Evolutionary conservation across 192 early-diverging fungal genomes (phyloP), one percentile per base, ranked within the genome.

Genomic region (Lobosporangium transversale): DNA sequence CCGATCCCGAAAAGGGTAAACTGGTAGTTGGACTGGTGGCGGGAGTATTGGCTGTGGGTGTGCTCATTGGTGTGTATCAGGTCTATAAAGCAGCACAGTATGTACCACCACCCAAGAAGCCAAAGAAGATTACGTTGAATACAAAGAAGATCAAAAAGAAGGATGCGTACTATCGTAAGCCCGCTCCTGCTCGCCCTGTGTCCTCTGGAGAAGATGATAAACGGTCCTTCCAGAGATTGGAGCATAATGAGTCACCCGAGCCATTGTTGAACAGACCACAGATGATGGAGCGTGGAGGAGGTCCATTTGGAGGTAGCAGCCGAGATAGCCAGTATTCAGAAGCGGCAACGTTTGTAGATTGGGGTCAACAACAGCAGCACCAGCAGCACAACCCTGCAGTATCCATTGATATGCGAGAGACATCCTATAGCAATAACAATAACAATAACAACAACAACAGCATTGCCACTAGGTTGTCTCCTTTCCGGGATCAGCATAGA

Each of bases 61-160:
- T 76, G 18, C 6, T 50, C 8, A 52, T 76, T 27, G 73, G 73
- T 30, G 42, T 60, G 29, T 62, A 52, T n/a, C 58, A 67, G 24
- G 73, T 76, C 17, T 76, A 67, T 26, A 7, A 37, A 3, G 73
- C 65, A 6, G 64, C 73, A 11, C 64, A 67, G 53, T 76, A 58
- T 30, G 52, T 47, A 54, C 43, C 60, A 23, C 66, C 66, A 58
- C 66, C 55, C 45, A 58, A 57, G 65, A 67, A 58, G 43, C 57
- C 62, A 17, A 71, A 71, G 61, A 62, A 71, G 56, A 33, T 45
- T 1, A 66, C 43, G 2, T 33, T 66, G 35, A 76, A 67, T 30
- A 61, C 52, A 58, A 66, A 67, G 37, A 76, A 76, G 64, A 61
- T 76, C 59, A 76, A 76, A 65, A 76, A 76, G 40, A 57, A 61